phyloP scores from a whole-genome alignment of 2,329 filamentous ascomycete species.

The Phialophora macrospora region DNA sequence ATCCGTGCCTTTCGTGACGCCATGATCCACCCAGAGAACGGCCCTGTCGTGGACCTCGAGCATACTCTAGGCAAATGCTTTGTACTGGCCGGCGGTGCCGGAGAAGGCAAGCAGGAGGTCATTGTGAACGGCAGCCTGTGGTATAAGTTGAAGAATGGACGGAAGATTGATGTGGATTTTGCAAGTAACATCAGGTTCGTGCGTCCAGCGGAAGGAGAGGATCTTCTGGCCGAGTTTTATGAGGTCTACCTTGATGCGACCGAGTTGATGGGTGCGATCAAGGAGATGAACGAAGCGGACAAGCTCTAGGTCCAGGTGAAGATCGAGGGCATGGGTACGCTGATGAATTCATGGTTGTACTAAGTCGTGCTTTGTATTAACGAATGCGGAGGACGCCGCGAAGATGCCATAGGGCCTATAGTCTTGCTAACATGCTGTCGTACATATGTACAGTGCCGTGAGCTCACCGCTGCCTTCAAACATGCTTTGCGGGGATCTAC shows the following conservation, averaged over 20 bases:
- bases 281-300: constrained; percentile 28
- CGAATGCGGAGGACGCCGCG: background rate
- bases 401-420: background rate
- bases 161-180: constrained; percentile 29
- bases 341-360: background rate
- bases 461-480: background rate
- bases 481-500: background rate
- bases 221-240: constrained; percentile 27
- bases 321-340: background rate
- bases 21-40: constrained; percentile 33
- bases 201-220: constrained; percentile 16
- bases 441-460: background rate
- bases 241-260: constrained; percentile 29
- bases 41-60: constrained; percentile 30
- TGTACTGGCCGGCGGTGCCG: constrained; percentile 26
- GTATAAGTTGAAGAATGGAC: constrained; percentile 32
- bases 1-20: constrained; percentile 27
- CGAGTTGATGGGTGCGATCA: constrained; percentile 31
- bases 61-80: constrained; percentile 30
- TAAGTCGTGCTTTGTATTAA: background rate
- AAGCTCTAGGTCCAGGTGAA: background rate
- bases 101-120: constrained; percentile 25
- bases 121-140: constrained; percentile 32
- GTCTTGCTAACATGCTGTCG: background rate
- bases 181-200: constrained; percentile 25